Percentiles rank a stretch among this genome's conserved stretches.
phyloP scores from a whole-genome alignment of 345 rosid genomes.

The Bruguiera parviflora region DNA sequence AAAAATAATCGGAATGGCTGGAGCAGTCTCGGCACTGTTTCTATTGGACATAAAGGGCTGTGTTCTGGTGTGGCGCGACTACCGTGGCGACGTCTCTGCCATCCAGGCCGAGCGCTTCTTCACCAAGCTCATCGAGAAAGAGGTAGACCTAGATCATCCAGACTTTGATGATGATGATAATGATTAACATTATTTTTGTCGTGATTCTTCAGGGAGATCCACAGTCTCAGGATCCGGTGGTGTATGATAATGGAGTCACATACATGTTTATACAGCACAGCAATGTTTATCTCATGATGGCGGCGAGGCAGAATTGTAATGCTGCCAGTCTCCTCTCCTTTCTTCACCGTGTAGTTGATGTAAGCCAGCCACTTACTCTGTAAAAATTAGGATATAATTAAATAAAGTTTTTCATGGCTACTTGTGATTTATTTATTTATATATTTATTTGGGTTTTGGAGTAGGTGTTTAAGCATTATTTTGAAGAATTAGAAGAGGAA shows the following conservation, averaged over 20 bases:
- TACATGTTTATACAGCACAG: conserved; percentile 95
- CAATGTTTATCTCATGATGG: conserved; percentile 85
- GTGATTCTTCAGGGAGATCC: conserved; percentile 70
- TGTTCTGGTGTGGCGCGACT: conserved; percentile 89
- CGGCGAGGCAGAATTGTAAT: conserved; percentile 91
- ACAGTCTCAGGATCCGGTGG: conserved; percentile 97
- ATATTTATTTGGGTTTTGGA: no score
- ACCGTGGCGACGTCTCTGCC: conserved; percentile 85
- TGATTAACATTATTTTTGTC: not conserved
- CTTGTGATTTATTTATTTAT: not conserved
- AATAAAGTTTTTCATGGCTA: no score
- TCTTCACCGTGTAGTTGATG: conserved; percentile 91
- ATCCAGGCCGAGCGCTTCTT: conserved; percentile 84
- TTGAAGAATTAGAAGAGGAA: conserved; percentile 95
- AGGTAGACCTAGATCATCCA: conserved; percentile 36
- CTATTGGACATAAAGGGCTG: conserved; percentile 89
- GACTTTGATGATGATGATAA: not conserved
- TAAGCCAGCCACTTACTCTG: conserved; percentile 29
- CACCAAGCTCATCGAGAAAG: conserved; percentile 87
- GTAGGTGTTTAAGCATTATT: conserved; percentile 96
- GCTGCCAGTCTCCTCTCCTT: conserved; percentile 90
- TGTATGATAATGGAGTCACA: conserved; percentile 84
- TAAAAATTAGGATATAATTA: no score
- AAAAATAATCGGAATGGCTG: conserved; percentile 46
- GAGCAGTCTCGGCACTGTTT: conserved; percentile 89